These are phyloP conservation scores for Trichoderma sp. DNA, from an alignment of 2,329 filamentous ascomycete genomes.

Conservation along the genomic window DNA sequence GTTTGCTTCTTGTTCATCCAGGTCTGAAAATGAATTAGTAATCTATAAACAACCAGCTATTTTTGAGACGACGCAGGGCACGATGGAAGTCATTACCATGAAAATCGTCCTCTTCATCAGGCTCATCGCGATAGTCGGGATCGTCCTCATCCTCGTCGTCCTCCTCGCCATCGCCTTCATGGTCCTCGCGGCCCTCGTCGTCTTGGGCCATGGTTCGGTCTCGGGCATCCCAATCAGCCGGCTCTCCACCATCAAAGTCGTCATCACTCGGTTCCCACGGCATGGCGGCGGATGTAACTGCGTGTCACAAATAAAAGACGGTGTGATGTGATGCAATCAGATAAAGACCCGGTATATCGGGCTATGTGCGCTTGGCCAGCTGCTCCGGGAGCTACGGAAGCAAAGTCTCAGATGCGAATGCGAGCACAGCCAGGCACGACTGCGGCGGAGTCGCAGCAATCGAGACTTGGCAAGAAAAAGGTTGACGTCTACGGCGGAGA, in stretches of 20 bases:
- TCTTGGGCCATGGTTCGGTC: conserved; percentile 17
- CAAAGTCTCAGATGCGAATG: background rate
- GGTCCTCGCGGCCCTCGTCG: conserved; percentile 23
- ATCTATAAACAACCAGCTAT: background rate
- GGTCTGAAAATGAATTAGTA: background rate
- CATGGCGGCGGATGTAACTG: background rate
- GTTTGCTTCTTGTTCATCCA: conserved; percentile 31
- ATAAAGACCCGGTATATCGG: background rate
- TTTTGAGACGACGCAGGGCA: no score
- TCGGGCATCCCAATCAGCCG: background rate
- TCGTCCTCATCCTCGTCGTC: conserved; percentile 29
- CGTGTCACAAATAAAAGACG: background rate
- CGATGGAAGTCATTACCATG: conserved; percentile 20
- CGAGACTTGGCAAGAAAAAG: background rate
- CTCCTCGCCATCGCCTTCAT: conserved; percentile 20
- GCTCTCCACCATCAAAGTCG: background rate
- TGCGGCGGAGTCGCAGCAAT: background rate
- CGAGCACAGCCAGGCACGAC: background rate
- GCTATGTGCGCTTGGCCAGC: background rate
- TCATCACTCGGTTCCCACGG: background rate
- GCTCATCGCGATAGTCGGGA: conserved; percentile 31
- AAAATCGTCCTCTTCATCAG: conserved; percentile 30
- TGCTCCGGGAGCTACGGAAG: background rate
- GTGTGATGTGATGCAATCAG: background rate
- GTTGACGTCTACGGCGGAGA: background rate